Evolutionary conservation across 805 yeast genomes (phyloP), one percentile per base, ranked within the genome.

Genomic region (Maudiozyma pseudohumilis): DNA sequence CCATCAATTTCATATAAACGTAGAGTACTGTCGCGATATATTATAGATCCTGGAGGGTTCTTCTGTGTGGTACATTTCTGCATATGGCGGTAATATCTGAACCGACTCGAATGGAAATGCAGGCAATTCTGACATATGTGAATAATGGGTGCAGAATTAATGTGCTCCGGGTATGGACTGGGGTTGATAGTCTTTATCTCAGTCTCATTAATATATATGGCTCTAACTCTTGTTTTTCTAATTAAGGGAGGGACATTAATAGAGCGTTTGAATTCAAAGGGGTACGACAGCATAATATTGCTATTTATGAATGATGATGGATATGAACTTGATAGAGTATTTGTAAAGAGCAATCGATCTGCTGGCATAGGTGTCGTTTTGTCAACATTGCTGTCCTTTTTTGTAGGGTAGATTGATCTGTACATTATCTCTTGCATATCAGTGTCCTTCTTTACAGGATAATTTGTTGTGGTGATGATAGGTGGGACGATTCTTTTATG

Each of bases 1-100:
- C 98, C 98, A 53, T 92, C 97, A 15, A 92, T 77, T 59, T 92
- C 97, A 74, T 88, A 92, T 27, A 92, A 70, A 32, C 94, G 75
- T 17, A 77, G 66, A 40, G 65, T 65, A 20, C 45, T 46, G 47
- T 81, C 81, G 37, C 95, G 69, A 52, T 92, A 92, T 18, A 89
- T 83, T 50, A 89, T 96, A 53, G 76, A 77, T 1, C 97, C 97
- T 0, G 96, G 96, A 1, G 97, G 97, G 7, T 36, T 29, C 6
- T 13, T 15, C 46, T 29, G 8, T 2, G 72, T 78, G 34, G 61
- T 70, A 59, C 97, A 92, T 54, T 89, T 88, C 42, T 75, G 48
- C 42, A 64, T 67, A 59, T 92, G 98, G 20, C 97, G 66, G 46
- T 69, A 65, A 36, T 74, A 68, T 0, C 79, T 74, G 46, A 70